These are phyloP conservation scores for Balamuthia mandrillaris DNA, from an alignment of 208 protist species.

Conservation along the genomic window DNA sequence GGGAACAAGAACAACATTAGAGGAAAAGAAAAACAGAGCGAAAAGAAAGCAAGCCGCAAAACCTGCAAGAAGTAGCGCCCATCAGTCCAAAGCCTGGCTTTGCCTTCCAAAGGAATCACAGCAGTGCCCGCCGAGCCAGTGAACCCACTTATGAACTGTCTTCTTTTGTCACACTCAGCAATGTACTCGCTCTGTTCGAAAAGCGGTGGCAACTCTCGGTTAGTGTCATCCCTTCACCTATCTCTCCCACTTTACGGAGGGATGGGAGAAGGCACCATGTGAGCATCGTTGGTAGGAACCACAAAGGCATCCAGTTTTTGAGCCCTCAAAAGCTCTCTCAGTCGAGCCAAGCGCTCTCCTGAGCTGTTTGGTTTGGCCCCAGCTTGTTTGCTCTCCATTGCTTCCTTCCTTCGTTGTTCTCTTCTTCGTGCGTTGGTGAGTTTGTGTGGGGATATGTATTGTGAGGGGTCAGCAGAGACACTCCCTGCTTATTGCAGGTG, in stretches of 20 bases:
- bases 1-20: not conserved
- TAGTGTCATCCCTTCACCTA: not conserved
- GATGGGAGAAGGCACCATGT: constrained; percentile 69
- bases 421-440: no score
- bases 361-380: no score
- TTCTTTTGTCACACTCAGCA: constrained; percentile 78
- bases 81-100: constrained; percentile 91
- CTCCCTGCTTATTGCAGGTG: no score
- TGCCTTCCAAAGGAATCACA: constrained; percentile 61
- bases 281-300: constrained; percentile 85
- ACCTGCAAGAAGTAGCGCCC: constrained; percentile 94
- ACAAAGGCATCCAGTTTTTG: constrained; percentile 78
- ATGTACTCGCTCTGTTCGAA: constrained; percentile 84
- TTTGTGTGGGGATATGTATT: no score
- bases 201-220: not conserved
- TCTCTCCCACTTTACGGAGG: not conserved
- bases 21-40: not conserved
- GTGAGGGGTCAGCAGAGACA: no score
- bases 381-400: no score
- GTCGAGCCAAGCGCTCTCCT: constrained; percentile 27
- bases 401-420: no score
- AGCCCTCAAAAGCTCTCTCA: constrained; percentile 78
- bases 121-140: constrained; percentile 85
- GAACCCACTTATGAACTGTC: constrained; percentile 90
- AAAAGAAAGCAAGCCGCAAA: not conserved